Percentiles rank a stretch among this genome's conserved stretches.
Evolutionary conservation across 768 basidiomycete species (phyloP).

Genomic region (Termitomyces sp.): DNA sequence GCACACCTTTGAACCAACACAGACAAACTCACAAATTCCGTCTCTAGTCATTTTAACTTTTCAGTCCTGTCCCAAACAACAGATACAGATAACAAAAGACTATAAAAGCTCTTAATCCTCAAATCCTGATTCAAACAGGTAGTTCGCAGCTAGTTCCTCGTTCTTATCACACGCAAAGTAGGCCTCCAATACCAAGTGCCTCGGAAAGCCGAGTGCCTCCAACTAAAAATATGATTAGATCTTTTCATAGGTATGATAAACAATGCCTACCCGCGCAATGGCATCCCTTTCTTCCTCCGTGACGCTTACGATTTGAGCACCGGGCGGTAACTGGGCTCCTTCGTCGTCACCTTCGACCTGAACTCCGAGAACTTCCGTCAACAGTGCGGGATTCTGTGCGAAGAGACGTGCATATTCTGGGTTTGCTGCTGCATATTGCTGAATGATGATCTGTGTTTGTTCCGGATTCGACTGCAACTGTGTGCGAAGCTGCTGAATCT

Average conservation of each 20-base stretch:
- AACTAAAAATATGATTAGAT: constrained; percentile 41
- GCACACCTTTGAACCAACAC: not conserved
- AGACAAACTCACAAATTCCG: not conserved
- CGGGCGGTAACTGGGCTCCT: constrained; percentile 38
- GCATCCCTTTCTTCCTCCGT: constrained; percentile 86
- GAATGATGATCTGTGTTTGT: constrained; percentile 71
- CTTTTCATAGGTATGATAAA: not conserved
- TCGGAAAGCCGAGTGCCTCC: constrained; percentile 81
- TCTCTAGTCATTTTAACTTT: not conserved
- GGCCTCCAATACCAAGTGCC: constrained; percentile 79
- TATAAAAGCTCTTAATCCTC: constrained; percentile 31
- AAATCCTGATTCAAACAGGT: constrained; percentile 72
- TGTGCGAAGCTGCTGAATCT: constrained; percentile 68
- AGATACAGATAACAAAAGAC: not conserved
- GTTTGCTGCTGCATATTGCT: constrained; percentile 72
- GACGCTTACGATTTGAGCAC: constrained; percentile 63
- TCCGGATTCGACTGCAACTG: constrained; percentile 74
- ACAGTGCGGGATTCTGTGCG: constrained; percentile 63
- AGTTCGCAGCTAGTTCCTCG: constrained; percentile 94
- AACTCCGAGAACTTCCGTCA: constrained; percentile 58
- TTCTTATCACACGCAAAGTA: constrained; percentile 96
- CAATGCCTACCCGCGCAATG: constrained; percentile 71
- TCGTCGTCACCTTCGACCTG: constrained; percentile 36
- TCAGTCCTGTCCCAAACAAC: not conserved
- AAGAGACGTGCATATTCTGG: constrained; percentile 70